Conservation (phyloP, 169 alveolate genomes). For the Cryptosporidium muris region DNA sequence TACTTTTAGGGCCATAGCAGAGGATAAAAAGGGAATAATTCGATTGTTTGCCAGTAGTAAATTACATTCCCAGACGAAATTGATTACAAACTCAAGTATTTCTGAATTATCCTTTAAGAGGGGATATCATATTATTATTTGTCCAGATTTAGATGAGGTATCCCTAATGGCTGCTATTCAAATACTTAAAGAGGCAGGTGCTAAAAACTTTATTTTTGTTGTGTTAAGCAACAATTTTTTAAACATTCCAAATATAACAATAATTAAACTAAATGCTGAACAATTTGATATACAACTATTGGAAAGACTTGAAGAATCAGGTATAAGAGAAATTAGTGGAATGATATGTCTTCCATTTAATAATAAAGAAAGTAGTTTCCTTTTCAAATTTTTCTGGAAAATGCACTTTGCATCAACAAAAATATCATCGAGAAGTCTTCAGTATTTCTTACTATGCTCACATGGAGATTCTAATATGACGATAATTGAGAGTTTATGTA, state of each 20-base stretch:
- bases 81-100: conserved; percentile 18
- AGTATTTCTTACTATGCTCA: conserved; percentile 46
- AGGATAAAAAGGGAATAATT: conserved; percentile 34
- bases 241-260: neutral
- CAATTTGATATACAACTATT: neutral
- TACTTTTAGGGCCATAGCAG: conserved; percentile 4
- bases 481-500: conserved; percentile 52
- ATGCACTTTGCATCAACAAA: conserved; percentile 21
- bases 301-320: neutral
- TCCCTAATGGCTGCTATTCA: conserved; percentile 64
- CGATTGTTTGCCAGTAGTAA: neutral
- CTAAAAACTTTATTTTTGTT: conserved; percentile 24
- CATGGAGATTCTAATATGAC: conserved; percentile 9
- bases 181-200: conserved; percentile 57
- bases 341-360: conserved; percentile 56
- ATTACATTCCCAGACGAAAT: conserved; percentile 35
- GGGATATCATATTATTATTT: conserved; percentile 31
- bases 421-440: conserved; percentile 11
- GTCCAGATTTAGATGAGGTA: conserved; percentile 24
- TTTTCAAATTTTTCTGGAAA: conserved; percentile 43
- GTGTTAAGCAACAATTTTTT: neutral
- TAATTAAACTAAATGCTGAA: neutral
- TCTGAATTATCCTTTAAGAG: conserved; percentile 7
- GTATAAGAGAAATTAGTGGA: conserved; percentile 21
- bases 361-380: neutral